Evolutionary conservation across 768 basidiomycete species (phyloP), one percentile per base, ranked within the genome.

Genomic region (Podaxis pistillaris): DNA sequence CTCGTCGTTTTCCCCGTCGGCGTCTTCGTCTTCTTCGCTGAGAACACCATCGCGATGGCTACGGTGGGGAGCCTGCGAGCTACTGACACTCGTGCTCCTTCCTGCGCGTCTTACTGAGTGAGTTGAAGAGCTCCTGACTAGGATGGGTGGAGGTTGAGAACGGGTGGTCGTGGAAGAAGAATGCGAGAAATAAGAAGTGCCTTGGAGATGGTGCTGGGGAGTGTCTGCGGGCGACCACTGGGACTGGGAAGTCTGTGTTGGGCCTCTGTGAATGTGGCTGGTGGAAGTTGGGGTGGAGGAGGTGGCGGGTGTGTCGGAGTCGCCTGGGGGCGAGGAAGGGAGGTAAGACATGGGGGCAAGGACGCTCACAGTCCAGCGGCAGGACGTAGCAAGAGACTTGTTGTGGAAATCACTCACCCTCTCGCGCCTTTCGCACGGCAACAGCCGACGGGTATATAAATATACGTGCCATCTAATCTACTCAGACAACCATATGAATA

Each of bases 181-280:
- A 67, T 40, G 74, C 68, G 83, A 74, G 64, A 83, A 86, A 72
- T 89, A 89, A 7, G 89, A 89, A 17, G 88, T 86, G 60, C 87
- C 90, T 67, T 86, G 84, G 68, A 85, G 78, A 70, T 88, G 89
- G 67, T 88, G 89, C 15, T 76, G 78, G 37, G 87, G 87, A 6
- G 84, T 83, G 40, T 88, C 85, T 17, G 74, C 71, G 12, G 81
- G 71, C 15, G 86, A 84, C 83, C 85, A 85, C 63, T 81, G 81
- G n/a, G 88, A 85, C 64, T 80, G 81, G n/a, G 88, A 85, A 60
- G 79, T 76, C 61, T 81, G 81, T 70, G 83, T 86, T 57, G 80
- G 66, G 56, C 74, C 78, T 55, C 84, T 72, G 63, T 79, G 77
- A 22, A 79, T 62, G 38, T 75, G 73, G 65, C 70, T 73, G 65